Base-by-base conservation (phyloP, 768 basidiomycete species). In the Tylopilus sp. region DNA sequence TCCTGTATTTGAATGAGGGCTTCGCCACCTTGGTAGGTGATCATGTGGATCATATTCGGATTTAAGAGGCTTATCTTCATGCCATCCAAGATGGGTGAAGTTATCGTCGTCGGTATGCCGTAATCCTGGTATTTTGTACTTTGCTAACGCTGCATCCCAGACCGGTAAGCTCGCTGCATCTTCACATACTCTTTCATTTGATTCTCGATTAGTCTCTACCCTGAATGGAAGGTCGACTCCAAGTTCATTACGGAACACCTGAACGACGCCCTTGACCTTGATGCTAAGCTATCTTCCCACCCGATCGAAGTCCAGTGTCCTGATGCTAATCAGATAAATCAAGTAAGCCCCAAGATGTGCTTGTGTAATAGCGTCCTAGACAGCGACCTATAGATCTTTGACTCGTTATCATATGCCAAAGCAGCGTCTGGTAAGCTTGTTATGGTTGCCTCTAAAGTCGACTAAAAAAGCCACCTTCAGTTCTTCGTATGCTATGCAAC, bases 301-400 rank as follows among this genome's bases (percentile, higher is more conserved):
- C 89, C 96, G 1, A 89, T 98, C 61, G 92, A 98, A 68, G 91
- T 96, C 25, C 85, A 87, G 14, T 92, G 89, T 65, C 88, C 86
- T 0, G 91, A 95, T 66, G 87, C 90, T 9, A 87, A 89, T 63
- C 80, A 86, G 60, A 90, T 93, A 63, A 87, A 87, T 62, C 86
- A 87, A 75, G 84, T 84, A 42, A 43, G 60, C 52, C 14, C 16
- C 24, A 16, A 12, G 12, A 24, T 0, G 22, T 46, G 19, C 10
- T 34, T 21, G 7, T 14, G 28, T 14, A 25, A 38, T 13, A n/a
- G 30, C 43, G 16, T 26, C 28, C 29, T 34, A 41, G 22, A 48
- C 41, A 41, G 37, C 19, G 21, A 8, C 28, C 9, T 31, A n/a
- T 67, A 95, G 84, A 92, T 96, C 54, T 96, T 97, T 64, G 94